Conservation (phyloP, 2,329 filamentous ascomycete genomes). For the Ceratocystis smalleyi region DNA sequence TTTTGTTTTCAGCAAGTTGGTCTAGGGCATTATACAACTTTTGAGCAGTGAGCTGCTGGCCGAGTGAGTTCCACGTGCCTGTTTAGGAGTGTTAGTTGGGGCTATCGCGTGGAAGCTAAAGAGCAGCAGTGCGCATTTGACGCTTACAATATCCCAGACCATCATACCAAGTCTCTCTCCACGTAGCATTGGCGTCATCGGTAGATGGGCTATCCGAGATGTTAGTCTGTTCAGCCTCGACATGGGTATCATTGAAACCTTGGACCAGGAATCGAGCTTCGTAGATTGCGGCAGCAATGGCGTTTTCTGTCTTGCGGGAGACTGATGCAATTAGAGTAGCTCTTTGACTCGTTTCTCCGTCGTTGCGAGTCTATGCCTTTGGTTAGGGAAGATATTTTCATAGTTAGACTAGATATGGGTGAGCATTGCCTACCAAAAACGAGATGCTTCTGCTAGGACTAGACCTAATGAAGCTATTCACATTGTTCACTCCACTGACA, state of each 20-base stretch:
- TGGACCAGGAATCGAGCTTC: conserved; percentile 49
- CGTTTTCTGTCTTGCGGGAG: conserved; percentile 56
- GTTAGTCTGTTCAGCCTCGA: neutral
- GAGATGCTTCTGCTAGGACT: conserved; percentile 49
- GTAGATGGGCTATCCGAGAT: conserved; percentile 18
- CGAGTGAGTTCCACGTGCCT: conserved; percentile 87
- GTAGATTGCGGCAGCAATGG: conserved; percentile 71
- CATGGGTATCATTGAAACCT: neutral
- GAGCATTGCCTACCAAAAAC: conserved; percentile 39
- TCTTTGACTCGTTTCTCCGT: conserved; percentile 39
- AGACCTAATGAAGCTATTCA: conserved; percentile 53
- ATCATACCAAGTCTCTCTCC: conserved; percentile 83
- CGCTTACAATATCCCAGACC: conserved; percentile 69
- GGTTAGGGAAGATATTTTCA: conserved; percentile 15
- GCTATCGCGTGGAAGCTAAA: neutral
- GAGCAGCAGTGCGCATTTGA: neutral
- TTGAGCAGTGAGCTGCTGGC: conserved; percentile 64
- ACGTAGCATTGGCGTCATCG: conserved; percentile 41
- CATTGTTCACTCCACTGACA: conserved; percentile 56
- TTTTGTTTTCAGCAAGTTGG: conserved; percentile 50
- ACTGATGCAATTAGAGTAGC: conserved; percentile 55
- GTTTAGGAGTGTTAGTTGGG: neutral
- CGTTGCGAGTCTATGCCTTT: conserved; percentile 42
- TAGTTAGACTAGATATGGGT: neutral
- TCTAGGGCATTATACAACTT: conserved; percentile 66